Percentiles rank a stretch among this genome's conserved stretches.
These are phyloP conservation scores for Dictyostelium capitatum DNA, from an alignment of 78 protist species.

Conservation along the genomic window DNA sequence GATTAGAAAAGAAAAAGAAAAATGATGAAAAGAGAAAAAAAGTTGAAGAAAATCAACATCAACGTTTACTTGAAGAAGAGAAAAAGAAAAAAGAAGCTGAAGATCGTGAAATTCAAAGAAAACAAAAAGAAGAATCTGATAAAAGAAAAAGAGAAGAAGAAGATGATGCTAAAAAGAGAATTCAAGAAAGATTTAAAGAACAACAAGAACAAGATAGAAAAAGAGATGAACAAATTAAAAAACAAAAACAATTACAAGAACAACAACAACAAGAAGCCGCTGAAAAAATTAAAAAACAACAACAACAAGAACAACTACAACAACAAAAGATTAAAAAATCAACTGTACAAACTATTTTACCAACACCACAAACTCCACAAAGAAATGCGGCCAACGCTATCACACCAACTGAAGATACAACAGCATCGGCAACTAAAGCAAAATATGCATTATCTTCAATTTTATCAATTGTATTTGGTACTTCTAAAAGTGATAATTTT, in stretches of 20 bases:
- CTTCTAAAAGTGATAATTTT: neutral
- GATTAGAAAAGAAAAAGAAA: slow-evolving; percentile 17
- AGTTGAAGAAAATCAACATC: slow-evolving; percentile 6
- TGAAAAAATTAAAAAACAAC: neutral
- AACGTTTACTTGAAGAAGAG: neutral
- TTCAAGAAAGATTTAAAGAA: slow-evolving; percentile 16
- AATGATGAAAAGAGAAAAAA: slow-evolving; percentile 11
- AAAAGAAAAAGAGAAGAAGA: slow-evolving; percentile 10
- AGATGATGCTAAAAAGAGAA: slow-evolving; percentile 28
- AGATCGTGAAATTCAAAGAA: neutral
- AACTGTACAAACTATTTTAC: slow-evolving; percentile 12
- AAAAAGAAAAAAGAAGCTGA: slow-evolving; percentile 23
- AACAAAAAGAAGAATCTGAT: slow-evolving; percentile 1
- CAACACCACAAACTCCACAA: slow-evolving; percentile 25
- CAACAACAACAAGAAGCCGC: neutral
- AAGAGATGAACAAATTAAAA: neutral
- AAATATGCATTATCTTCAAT: neutral
- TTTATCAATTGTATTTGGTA: neutral
- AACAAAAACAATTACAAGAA: slow-evolving; percentile 2
- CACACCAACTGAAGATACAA: neutral
- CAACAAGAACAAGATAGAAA: neutral
- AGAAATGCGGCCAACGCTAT: neutral
- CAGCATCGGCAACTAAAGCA: neutral
- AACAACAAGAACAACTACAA: neutral
- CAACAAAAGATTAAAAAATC: neutral